These are phyloP conservation scores for Theobroma grandiflorum DNA, from an alignment of 441 rosid genomes.

Conservation along the genomic window DNA sequence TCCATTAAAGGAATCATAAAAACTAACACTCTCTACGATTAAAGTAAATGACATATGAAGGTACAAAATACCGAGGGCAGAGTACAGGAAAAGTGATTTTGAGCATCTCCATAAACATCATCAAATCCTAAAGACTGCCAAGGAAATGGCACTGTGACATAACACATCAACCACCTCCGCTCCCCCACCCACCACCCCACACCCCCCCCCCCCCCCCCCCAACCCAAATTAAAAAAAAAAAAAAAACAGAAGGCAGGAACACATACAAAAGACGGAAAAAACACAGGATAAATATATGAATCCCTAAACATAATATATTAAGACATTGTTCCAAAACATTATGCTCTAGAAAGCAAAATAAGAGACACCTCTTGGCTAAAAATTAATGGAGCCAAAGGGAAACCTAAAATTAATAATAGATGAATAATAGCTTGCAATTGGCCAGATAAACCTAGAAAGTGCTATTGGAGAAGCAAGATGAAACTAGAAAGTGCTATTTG, in stretches of 20 bases:
- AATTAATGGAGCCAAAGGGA: background rate
- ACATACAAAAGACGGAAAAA: background rate
- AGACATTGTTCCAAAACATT: background rate
- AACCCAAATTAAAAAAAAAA: background rate
- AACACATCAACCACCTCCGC: background rate
- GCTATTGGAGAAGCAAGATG: background rate
- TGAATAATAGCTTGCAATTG: background rate
- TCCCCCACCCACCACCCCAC: too few relatives aligned
- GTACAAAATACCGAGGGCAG: background rate
- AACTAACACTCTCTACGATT: slow-evolving; percentile 45
- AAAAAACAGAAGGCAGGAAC: background rate
- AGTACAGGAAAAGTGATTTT: slow-evolving; percentile 23
- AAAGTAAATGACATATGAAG: slow-evolving; percentile 37
- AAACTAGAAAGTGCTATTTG: background rate
- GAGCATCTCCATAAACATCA: slow-evolving; percentile 25
- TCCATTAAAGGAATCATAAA: slow-evolving; percentile 52
- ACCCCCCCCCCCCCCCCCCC: background rate
- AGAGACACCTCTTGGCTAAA: background rate
- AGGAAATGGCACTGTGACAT: background rate
- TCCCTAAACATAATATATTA: background rate
- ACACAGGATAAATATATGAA: background rate
- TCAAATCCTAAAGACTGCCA: slow-evolving; percentile 8
- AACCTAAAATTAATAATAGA: slow-evolving; percentile 4
- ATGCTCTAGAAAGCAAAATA: background rate
- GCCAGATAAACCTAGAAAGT: background rate